Conservation (phyloP, 352 stramenopile genomes). For the Globisporangium yorkense region DNA sequence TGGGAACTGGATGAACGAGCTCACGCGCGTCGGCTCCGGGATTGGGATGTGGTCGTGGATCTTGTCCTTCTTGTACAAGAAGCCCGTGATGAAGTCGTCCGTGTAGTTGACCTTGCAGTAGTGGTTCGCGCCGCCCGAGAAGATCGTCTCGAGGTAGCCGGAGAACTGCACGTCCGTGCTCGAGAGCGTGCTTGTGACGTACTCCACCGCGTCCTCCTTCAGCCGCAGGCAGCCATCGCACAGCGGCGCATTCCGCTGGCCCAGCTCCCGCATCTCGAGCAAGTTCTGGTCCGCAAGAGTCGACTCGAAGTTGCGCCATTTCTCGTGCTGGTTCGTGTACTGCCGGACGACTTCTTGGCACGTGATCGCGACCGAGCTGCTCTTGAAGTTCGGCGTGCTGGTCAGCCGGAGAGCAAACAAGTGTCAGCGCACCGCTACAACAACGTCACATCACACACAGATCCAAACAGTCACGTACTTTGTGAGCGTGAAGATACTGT, state of each 20-base stretch:
- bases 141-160: conserved; percentile 82
- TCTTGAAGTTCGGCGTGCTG: conserved; percentile 70
- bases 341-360: conserved; percentile 78
- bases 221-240: conserved; percentile 78
- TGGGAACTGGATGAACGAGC: conserved; percentile 86
- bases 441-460: neutral
- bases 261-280: conserved; percentile 75
- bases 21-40: conserved; percentile 77
- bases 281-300: conserved; percentile 74
- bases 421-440: neutral
- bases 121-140: conserved; percentile 69
- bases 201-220: conserved; percentile 73
- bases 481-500: conserved; percentile 85
- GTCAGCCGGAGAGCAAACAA: neutral
- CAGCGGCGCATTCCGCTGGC: conserved; percentile 73
- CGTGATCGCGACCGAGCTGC: conserved; percentile 39
- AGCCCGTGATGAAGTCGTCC: conserved; percentile 83
- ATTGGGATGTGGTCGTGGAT: conserved; percentile 88
- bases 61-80: conserved; percentile 90
- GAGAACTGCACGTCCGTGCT: conserved; percentile 58
- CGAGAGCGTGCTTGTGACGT: conserved; percentile 60
- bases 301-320: conserved; percentile 74
- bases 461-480: conserved; percentile 35
- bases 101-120: conserved; percentile 83
- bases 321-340: conserved; percentile 61